Evolutionary conservation across 2,329 filamentous ascomycete genomes (phyloP).

Genomic region (Geosmithia flava): DNA sequence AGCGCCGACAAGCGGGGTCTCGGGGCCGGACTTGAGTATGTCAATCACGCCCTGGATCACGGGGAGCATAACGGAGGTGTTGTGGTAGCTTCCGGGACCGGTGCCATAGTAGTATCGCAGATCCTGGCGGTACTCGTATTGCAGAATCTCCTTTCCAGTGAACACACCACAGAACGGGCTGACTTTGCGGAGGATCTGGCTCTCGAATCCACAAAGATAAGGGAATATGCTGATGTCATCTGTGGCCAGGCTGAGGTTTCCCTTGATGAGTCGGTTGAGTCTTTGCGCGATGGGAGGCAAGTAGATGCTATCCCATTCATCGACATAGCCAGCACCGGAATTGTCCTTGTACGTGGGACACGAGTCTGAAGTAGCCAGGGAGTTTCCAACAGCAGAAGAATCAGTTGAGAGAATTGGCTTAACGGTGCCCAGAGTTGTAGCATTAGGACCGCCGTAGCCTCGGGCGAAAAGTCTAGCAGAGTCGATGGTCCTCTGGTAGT

Average conservation of each 20-base stretch:
- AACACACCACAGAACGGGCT: slow-evolving; percentile 54
- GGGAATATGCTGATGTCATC: slow-evolving; percentile 46
- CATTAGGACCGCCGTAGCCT: slow-evolving; percentile 46
- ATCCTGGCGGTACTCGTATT: slow-evolving; percentile 58
- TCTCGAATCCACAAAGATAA: slow-evolving; percentile 61
- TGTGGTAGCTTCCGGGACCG: slow-evolving; percentile 41
- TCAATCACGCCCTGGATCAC: slow-evolving; percentile 41
- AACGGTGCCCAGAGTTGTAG: slow-evolving; percentile 39
- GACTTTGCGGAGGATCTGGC: slow-evolving; percentile 48
- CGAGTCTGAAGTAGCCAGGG: slow-evolving; percentile 48
- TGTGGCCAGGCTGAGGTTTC: slow-evolving; percentile 39
- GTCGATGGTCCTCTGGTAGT: slow-evolving; percentile 51
- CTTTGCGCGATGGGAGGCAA: slow-evolving; percentile 40
- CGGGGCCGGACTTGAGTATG: slow-evolving; percentile 39
- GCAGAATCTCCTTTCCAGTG: slow-evolving; percentile 45
- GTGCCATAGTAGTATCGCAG: slow-evolving; percentile 56
- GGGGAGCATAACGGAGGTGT: slow-evolving; percentile 48
- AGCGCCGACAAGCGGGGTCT: slow-evolving; percentile 29
- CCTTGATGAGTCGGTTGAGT: slow-evolving; percentile 38
- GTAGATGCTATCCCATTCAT: slow-evolving; percentile 36
- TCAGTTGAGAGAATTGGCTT: slow-evolving; percentile 44
- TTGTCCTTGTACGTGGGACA: slow-evolving; percentile 46
- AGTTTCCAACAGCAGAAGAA: slow-evolving; percentile 45
- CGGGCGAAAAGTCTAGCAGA: slow-evolving; percentile 48
- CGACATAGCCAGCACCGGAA: slow-evolving; percentile 32